phyloP scores from a whole-genome alignment of 75 land plant genomes.

The Picea glauca region DNA sequence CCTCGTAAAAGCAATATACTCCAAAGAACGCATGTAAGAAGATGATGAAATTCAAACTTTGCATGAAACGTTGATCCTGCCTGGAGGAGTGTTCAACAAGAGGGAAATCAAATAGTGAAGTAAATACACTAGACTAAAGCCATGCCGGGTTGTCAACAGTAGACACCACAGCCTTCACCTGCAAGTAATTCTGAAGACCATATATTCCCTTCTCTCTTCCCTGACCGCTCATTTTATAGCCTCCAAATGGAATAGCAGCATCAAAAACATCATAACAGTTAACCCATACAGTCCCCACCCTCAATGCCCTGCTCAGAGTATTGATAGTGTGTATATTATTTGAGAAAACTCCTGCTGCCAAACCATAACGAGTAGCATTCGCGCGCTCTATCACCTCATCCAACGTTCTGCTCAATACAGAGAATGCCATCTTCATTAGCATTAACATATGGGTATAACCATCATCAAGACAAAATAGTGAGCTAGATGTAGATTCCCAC shows the following conservation, averaged over 20 bases:
- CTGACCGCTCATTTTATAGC: slow-evolving; percentile 68
- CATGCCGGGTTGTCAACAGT: slow-evolving; percentile 60
- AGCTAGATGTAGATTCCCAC: neutral
- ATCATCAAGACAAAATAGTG: neutral
- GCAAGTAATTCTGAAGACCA: slow-evolving; percentile 51
- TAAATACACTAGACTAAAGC: slow-evolving; percentile 25
- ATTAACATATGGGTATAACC: neutral
- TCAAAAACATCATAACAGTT: slow-evolving; percentile 68
- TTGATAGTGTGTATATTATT: slow-evolving; percentile 60
- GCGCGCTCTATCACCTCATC: slow-evolving; percentile 18
- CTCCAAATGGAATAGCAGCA: slow-evolving; percentile 75
- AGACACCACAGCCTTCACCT: slow-evolving; percentile 75
- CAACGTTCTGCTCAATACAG: slow-evolving; percentile 22
- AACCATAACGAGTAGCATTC: neutral
- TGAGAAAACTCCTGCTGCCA: slow-evolving; percentile 75
- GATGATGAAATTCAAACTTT: too few species aligned
- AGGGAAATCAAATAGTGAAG: neutral
- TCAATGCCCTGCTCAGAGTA: slow-evolving; percentile 50
- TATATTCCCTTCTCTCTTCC: slow-evolving; percentile 72
- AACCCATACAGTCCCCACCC: slow-evolving; percentile 60
- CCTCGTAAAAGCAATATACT: too few species aligned
- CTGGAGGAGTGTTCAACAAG: too few species aligned
- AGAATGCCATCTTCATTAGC: neutral
- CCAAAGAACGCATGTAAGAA: too few species aligned
- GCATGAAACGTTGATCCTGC: too few species aligned